Evolutionary conservation across 805 yeast genomes (phyloP).

Genomic region (Cyberlindnera misumaiensis): DNA sequence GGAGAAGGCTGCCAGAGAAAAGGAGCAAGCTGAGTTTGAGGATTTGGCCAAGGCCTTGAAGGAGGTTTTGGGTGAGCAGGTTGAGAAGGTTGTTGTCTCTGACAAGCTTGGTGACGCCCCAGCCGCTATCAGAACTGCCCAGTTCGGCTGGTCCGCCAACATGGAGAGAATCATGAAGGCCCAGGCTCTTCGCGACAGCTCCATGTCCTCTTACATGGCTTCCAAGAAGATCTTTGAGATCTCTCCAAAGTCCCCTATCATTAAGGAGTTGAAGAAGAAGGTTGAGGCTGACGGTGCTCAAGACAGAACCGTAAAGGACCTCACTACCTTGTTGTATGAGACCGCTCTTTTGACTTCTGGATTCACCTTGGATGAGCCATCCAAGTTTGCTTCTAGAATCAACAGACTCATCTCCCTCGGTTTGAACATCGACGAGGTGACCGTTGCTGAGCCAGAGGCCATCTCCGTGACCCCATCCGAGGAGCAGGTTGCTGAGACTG

Average conservation of each 20-base stretch:
- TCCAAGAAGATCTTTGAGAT: conserved; percentile 99
- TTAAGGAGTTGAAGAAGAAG: conserved; percentile 91
- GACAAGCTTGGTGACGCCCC: conserved; percentile 97
- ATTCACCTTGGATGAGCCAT: conserved; percentile 98
- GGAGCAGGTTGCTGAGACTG: conserved; percentile 83
- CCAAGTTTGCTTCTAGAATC: conserved; percentile 94
- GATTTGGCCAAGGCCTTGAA: conserved; percentile 91
- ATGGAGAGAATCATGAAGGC: conserved; percentile 99
- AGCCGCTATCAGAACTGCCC: conserved; percentile 99
- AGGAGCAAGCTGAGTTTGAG: conserved; percentile 87
- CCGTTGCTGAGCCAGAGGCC: conserved; percentile 59
- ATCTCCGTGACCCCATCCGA: conserved; percentile 36
- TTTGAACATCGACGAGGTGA: conserved; percentile 92
- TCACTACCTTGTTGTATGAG: conserved; percentile 93
- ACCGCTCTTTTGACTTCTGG: conserved; percentile 98
- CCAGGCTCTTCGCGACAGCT: conserved; percentile 97
- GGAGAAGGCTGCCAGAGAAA: conserved; percentile 92
- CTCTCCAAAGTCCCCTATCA: conserved; percentile 93
- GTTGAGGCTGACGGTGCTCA: conserved; percentile 96
- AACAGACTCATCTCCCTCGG: conserved; percentile 98
- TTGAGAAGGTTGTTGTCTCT: conserved; percentile 98
- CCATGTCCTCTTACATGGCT: conserved; percentile 99
- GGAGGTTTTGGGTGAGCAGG: conserved; percentile 96
- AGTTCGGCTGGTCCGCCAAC: conserved; percentile 99
- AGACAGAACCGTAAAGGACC: conserved; percentile 97